Base-by-base conservation (phyloP, 1,284 basidiomycete species). In the Leccinum angustisporum region DNA sequence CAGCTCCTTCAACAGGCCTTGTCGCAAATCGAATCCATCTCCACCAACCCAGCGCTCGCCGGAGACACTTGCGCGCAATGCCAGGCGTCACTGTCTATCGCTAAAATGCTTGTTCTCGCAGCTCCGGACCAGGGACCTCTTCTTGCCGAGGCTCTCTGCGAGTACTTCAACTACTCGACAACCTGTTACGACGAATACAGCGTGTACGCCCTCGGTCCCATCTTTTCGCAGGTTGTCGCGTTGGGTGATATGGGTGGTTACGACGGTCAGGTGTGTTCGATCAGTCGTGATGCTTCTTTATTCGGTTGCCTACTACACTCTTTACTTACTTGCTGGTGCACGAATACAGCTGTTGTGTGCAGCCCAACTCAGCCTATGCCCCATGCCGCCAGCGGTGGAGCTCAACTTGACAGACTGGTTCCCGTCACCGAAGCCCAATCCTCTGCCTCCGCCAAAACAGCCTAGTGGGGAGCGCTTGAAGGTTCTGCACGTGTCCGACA, bases 401-500 rank as follows among this genome's bases (percentile, higher is more conserved):
- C 77, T 87, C 56, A 79, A 87, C 70, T 63, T 85, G 57, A 83
- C 79, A 0, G 67, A 68, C 11, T 87, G 84, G 82, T 87, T 87
- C 68, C 76, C 78, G 36, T 86, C 82, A 67, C 87, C 86, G 3
- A 91, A 91, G 68, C 90, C 90, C 0, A 78, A 81, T 54, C 86
- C 87, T 21, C 77, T 86, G 1, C 85, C 83, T 31, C 69, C 78
- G 8, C 78, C 79, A 1, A 85, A 81, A 68, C 77, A 79, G 68
- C 80, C 81, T 3, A 88, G 84, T 59, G 88, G 88, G 3, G 77
- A 86, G 66, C 80, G 84, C 54, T 75, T 92, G 52, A 90, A 89
- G 66, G 85, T 92, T 8, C 74, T 92, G 36, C 91, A 93, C 66
- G 66, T 92, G 10, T 90, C 88, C 0, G 91, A 92, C 69, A 79